These are phyloP conservation scores for Pterocarpus santalinus DNA, from an alignment of 306 rosid species.

Conservation along the genomic window DNA sequence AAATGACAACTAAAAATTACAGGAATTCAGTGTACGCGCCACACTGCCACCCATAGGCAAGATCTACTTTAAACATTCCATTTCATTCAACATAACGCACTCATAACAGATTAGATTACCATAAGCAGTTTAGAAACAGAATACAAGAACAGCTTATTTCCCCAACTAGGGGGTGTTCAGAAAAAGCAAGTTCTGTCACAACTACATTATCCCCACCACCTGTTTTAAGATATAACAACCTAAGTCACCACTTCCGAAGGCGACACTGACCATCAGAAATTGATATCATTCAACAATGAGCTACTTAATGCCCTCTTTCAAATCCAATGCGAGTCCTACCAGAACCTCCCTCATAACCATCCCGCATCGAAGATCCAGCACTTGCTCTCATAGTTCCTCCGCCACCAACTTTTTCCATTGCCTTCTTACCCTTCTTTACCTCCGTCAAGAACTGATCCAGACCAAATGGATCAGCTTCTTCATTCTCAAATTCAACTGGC, in stretches of 20 bases:
- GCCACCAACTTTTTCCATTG: slow-evolving; percentile 58
- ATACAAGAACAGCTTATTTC: slow-evolving; percentile 19
- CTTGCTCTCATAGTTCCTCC: slow-evolving; percentile 95
- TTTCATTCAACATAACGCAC: slow-evolving; percentile 20
- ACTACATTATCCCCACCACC: background rate
- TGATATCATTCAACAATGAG: slow-evolving; percentile 1
- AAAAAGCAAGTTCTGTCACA: background rate
- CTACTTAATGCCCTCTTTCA: slow-evolving; percentile 73
- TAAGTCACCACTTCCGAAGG: background rate
- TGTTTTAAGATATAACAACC: background rate
- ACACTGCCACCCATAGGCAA: background rate
- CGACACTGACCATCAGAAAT: slow-evolving; percentile 9
- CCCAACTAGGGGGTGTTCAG: background rate
- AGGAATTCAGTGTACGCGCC: too few species aligned
- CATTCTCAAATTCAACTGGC: too few species aligned
- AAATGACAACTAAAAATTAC: background rate
- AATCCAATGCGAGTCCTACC: slow-evolving; percentile 87
- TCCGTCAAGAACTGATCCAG: too few species aligned
- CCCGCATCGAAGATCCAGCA: slow-evolving; percentile 85
- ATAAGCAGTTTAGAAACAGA: slow-evolving; percentile 24
- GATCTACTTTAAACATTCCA: slow-evolving; percentile 9
- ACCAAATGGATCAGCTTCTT: too few species aligned
- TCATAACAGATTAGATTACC: slow-evolving; percentile 3
- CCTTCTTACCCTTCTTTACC: too few species aligned
- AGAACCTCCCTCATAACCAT: slow-evolving; percentile 77